These are phyloP conservation scores for Ophiostoma pallidulum DNA, from an alignment of 2,329 filamentous ascomycete genomes.

Conservation along the genomic window DNA sequence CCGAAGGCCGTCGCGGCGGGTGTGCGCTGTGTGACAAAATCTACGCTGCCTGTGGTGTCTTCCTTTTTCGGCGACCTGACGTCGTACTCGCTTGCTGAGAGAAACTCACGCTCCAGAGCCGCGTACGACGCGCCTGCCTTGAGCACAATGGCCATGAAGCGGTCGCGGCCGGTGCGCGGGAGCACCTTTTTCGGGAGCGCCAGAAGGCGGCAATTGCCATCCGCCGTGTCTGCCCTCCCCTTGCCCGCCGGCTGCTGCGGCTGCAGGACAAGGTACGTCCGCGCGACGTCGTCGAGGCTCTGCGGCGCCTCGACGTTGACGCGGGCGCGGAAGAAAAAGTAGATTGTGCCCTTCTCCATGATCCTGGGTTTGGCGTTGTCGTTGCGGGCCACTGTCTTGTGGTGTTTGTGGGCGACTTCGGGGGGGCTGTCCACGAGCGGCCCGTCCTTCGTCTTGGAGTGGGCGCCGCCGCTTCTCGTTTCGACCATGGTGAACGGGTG, in stretches of 20 bases:
- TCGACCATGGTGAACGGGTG: too few relatives aligned
- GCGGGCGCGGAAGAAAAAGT: slow-evolving; percentile 78
- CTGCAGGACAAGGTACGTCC: slow-evolving; percentile 70
- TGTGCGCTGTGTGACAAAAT: slow-evolving; percentile 52
- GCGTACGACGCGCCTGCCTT: slow-evolving; percentile 57
- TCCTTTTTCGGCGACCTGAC: too few relatives aligned
- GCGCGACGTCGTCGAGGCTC: slow-evolving; percentile 61
- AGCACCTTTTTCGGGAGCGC: slow-evolving; percentile 78
- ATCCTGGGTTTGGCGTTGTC: slow-evolving; percentile 38
- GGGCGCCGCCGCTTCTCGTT: neutral
- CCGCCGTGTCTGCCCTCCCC: slow-evolving; percentile 48
- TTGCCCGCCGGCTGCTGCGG: slow-evolving; percentile 58
- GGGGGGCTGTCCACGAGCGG: neutral
- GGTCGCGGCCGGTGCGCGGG: slow-evolving; percentile 57
- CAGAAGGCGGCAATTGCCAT: slow-evolving; percentile 59
- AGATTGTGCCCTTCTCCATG: slow-evolving; percentile 80
- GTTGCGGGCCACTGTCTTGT: neutral
- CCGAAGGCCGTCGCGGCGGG: slow-evolving; percentile 67
- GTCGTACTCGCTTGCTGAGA: slow-evolving; percentile 43
- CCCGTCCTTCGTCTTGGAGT: too few relatives aligned
- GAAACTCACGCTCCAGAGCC: slow-evolving; percentile 63
- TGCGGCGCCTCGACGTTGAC: slow-evolving; percentile 64
- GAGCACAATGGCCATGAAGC: slow-evolving; percentile 77
- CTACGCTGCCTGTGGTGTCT: too few relatives aligned
- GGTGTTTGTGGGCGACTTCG: slow-evolving; percentile 5